Percentiles rank a stretch among this genome's conserved stretches.
Evolutionary conservation across 352 stramenopile genomes (phyloP).

Genomic region (Pythium chondricola): DNA sequence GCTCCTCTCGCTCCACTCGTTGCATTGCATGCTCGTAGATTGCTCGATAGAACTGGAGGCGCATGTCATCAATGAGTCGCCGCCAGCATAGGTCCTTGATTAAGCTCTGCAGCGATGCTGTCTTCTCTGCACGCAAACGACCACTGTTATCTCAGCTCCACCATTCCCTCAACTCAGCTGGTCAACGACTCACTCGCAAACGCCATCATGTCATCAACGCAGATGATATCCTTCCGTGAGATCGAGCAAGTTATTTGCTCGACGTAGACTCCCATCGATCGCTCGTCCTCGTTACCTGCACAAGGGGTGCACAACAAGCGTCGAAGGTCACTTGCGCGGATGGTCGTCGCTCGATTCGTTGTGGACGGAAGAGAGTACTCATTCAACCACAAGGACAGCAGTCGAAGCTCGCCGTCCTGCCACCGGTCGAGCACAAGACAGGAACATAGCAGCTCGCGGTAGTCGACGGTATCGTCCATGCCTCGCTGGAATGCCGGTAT

Average conservation of each 20-base stretch:
- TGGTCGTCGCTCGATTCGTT: constrained; percentile 18
- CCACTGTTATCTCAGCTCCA: no score
- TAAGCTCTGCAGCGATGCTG: constrained; percentile 17
- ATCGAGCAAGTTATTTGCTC: no score
- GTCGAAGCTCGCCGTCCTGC: constrained; percentile 32
- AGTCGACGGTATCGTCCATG: constrained; percentile 23
- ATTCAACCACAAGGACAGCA: constrained; percentile 48
- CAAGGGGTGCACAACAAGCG: constrained; percentile 32
- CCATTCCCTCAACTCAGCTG: no score
- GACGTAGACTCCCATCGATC: constrained; percentile 18
- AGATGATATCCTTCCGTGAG: no score
- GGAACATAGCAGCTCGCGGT: constrained; percentile 37
- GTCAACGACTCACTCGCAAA: constrained; percentile 17
- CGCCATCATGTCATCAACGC: constrained; percentile 7
- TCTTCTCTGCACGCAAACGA: constrained; percentile 5
- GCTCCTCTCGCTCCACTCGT: constrained; percentile 33
- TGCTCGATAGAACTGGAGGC: constrained; percentile 41
- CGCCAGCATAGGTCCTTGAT: constrained; percentile 42
- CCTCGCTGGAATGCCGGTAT: constrained; percentile 31
- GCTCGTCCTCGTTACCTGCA: constrained; percentile 32
- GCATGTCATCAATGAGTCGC: constrained; percentile 52
- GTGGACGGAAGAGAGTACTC: constrained; percentile 29
- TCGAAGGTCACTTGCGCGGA: constrained; percentile 20
- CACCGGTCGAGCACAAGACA: constrained; percentile 46
- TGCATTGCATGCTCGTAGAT: constrained; percentile 36